Evolutionary conservation across 2,329 filamentous ascomycete genomes (phyloP), one percentile per base, ranked within the genome.

Genomic region (Fusarium lateritium): DNA sequence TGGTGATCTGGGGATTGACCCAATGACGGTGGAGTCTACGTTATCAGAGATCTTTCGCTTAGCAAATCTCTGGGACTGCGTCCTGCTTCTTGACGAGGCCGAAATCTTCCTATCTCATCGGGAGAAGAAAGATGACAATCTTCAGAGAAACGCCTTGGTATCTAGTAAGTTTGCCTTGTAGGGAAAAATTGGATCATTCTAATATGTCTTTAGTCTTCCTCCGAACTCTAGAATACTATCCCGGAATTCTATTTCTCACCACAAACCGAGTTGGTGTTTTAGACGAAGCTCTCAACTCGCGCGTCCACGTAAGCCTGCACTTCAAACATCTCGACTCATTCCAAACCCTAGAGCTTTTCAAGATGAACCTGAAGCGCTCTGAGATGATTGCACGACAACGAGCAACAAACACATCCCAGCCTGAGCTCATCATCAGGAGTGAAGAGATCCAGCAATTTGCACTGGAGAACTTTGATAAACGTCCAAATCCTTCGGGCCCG

Each of bases 21-120:
- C 51, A 6, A 17, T 31, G 1, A 15, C 33, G 17, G 54, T 56
- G 5, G 54, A 56, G 38, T 33, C 13, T 3, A 49, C 31, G 8
- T 17, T 56, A 28, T 49, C 54, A 2, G 31, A 50, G 28, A 52
- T 60, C 4, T 60, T 65, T 8, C 43, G 54, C 0, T 15, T 65
- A 1, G 60, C 62, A 0, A 49, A 52, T 26, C 14, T 52, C 6
- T 65, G 62, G 61, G 43, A 53, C 1, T 59, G 54, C 0, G 56
- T 65, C n/a, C 22, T 65, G 0, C 51, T 64, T 0, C 45, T 65
- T 3, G 61, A 65, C 0, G 60, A 65, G 17, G 54, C 54, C 0
- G 62, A 65, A 1, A 38, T 60, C 0, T 65, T 65, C 1, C 53
- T 56, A 14, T 49, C 54, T 3, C 54, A 47, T 36, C 2, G 62